Conservation (phyloP, 257 asterid genomes). For the Solanum paucissectum region DNA sequence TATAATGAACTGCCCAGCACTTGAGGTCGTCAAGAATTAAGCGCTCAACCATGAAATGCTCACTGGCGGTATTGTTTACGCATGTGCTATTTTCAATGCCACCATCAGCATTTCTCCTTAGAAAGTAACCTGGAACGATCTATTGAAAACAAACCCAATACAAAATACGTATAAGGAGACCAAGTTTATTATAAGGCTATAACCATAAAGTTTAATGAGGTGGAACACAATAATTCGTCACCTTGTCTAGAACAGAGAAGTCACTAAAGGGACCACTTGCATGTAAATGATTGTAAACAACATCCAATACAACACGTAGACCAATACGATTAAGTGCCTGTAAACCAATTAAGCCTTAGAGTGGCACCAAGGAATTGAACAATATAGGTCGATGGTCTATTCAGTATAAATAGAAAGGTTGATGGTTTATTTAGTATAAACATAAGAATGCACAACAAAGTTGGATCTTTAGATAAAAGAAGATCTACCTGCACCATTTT, state of each 20-base stretch:
- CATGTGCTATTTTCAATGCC: conserved; percentile 80
- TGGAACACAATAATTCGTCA: conserved; percentile 10
- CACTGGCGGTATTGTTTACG: conserved; percentile 90
- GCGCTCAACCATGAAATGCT: conserved; percentile 92
- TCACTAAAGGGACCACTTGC: conserved; percentile 72
- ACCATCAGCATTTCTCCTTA: conserved; percentile 82
- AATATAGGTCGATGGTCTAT: background rate
- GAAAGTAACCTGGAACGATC: conserved; percentile 98
- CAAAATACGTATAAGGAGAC: background rate
- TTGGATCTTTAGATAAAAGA: background rate
- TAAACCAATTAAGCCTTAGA: conserved; percentile 4
- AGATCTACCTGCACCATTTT: conserved; percentile 81
- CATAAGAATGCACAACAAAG: background rate
- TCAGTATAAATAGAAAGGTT: background rate
- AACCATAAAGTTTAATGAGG: background rate
- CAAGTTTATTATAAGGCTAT: background rate
- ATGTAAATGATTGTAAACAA: conserved; percentile 86
- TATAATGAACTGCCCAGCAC: conserved; percentile 74
- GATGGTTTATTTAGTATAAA: background rate
- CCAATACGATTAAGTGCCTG: conserved; percentile 86
- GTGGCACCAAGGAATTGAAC: background rate
- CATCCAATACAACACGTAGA: conserved; percentile 80
- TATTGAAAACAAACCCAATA: conserved; percentile 24
- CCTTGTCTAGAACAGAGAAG: conserved; percentile 86
- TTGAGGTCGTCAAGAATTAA: conserved; percentile 79